Evolutionary conservation across 2,329 filamentous ascomycete genomes (phyloP), one percentile per base, ranked within the genome.

Genomic region (Moelleriella libera): DNA sequence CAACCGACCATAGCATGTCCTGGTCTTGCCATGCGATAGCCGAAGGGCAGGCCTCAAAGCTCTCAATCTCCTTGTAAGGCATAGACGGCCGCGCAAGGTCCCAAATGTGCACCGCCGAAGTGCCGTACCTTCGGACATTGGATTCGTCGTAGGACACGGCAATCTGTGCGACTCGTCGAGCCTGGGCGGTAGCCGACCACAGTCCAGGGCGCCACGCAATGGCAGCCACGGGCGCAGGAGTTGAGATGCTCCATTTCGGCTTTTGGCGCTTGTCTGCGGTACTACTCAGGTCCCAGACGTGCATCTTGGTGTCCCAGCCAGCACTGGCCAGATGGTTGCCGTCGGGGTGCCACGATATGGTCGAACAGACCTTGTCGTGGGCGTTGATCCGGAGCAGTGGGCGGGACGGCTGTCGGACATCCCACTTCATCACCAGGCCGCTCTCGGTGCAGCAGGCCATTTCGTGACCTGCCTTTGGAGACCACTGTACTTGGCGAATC

Each of bases 261-360:
- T 80, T 82, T 58, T 82, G 80, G 11, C 77, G 68, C 60, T 79
- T 78, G 53, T 83, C 78, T 12, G 74, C 76, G 6, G 68, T 70
- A 46, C 66, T 68, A 5, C 76, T 75, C 49, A 83, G 62, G 55
- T 84, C 78, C 81, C 81, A 85, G 5, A 83, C 75, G 54, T 80
- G 70, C 40, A 80, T 75, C 47, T 73, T 75, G 50, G 71, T 72
- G 57, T 85, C 81, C 52, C 73, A 67, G 6, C 80, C 79, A 5
- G 74, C 78, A 52, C 78, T 83, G 45, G 80, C 70, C 9, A 83
- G 63, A 54, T 84, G 78, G n/a, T 74, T 69, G 11, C 80, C 81
- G 56, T 84, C 80, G 0, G 78, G 76, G 53, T 85, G 81, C 81
- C 81, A 85, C 3, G 76, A 72, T 42, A 83, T 75, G 0, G 76